Evolutionary conservation across 2,329 filamentous ascomycete genomes (phyloP), one percentile per base, ranked within the genome.

Genomic region (Nemania sp.): DNA sequence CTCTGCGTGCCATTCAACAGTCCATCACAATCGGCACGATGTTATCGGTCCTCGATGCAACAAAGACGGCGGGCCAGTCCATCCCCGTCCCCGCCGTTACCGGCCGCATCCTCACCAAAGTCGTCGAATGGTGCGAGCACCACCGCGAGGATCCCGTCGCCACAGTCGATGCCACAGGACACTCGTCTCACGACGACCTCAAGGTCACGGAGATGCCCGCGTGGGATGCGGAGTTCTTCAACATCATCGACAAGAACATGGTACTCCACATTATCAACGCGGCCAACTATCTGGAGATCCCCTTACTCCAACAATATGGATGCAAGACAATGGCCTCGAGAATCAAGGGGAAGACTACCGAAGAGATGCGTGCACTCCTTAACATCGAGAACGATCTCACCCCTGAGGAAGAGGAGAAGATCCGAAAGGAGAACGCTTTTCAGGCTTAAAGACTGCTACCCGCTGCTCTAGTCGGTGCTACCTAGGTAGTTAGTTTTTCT

Each of bases 111-210:
- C 36, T 59, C 0, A n/a, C 17, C 6, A 47, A 51, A 12, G 19
- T 57, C 2, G 23, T 54, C 9, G 28, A 50, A 15, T 59, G 53
- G 54, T 59, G 56, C n/a, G 56, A 59, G 20, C 5, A 42, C 5
- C 34, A 49, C 15, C 20, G 40, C 17, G 26, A 6, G 1, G 49
- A 49, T 5, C 19, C n/a, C 28, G 28, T 31, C n/a, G 28, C n/a
- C n/a, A 31, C 9, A 14, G n/a, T 14, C 28, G 9, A 31, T 31
- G 9, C 12, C 20, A 26, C 37, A 8, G 14, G 23, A 5, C n/a
- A 20, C 11, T 15, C 2, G 23, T 6, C 7, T 19, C 20, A 7
- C 36, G 4, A 6, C 14, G 3, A 9, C 5, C n/a, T 20, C 31
- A 12, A 19, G 19, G 11, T 17, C 20, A 19, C 23, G 20, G 11